phyloP scores from a whole-genome alignment of 2,329 filamentous ascomycete species.

The Madurella mycetomatis region DNA sequence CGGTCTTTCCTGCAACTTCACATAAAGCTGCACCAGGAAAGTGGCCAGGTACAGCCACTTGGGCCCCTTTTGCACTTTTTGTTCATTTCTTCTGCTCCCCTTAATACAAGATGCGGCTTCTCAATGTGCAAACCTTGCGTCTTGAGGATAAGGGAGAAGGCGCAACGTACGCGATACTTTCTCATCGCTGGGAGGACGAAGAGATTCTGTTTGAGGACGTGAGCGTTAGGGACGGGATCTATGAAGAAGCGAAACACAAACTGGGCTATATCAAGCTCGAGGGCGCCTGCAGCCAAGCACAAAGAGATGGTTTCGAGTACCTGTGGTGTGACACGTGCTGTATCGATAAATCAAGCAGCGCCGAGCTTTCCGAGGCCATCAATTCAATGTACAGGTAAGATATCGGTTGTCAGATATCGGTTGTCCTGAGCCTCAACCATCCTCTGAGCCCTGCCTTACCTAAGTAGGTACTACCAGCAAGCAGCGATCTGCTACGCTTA shows the following conservation, averaged over 20 bases:
- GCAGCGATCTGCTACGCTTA: neutral
- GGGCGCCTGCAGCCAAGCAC: neutral
- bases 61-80: too few species aligned
- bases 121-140: neutral
- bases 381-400: slow-evolving; percentile 4
- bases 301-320: neutral
- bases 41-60: too few species aligned
- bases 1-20: too few species aligned
- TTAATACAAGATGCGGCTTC: neutral
- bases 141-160: neutral
- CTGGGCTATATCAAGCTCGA: slow-evolving; percentile 2
- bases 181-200: slow-evolving; percentile 3
- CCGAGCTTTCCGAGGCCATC: slow-evolving; percentile 6
- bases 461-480: neutral
- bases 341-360: slow-evolving; percentile 9
- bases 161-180: slow-evolving; percentile 3
- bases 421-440: neutral
- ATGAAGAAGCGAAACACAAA: neutral
- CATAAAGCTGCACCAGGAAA: too few species aligned
- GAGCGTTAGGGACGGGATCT: neutral
- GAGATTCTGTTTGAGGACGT: slow-evolving; percentile 3
- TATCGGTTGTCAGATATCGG: too few species aligned
- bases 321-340: slow-evolving; percentile 4
- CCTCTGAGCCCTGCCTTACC: neutral
- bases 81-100: too few species aligned